These are phyloP conservation scores for Marasmius sp. DNA, from an alignment of 1,284 basidiomycete species.

Conservation along the genomic window DNA sequence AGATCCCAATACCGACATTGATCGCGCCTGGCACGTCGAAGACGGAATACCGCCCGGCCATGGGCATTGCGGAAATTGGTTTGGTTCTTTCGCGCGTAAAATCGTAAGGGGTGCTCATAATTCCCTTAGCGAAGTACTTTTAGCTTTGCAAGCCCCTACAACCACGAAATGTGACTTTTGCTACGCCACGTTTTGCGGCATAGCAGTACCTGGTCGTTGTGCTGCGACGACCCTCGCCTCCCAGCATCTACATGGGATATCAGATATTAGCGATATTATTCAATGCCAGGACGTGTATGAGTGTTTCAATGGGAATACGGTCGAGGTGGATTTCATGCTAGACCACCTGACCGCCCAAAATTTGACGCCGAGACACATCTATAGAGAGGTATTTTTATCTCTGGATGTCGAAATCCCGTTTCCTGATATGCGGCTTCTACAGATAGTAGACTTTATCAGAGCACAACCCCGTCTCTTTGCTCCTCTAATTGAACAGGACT, in stretches of 20 bases:
- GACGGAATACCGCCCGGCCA: constrained; percentile 75
- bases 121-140: constrained; percentile 59
- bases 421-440: not conserved
- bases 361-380: constrained; percentile 66
- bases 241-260: constrained; percentile 70
- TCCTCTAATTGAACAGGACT: constrained; percentile 62
- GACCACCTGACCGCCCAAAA: constrained; percentile 66
- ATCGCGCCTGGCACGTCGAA: constrained; percentile 70
- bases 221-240: constrained; percentile 50
- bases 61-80: constrained; percentile 76
- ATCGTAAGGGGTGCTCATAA: constrained; percentile 5
- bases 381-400: constrained; percentile 51
- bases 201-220: constrained; percentile 69
- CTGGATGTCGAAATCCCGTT: not conserved
- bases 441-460: constrained; percentile 65
- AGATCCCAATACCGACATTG: constrained; percentile 63
- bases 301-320: constrained; percentile 68
- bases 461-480: constrained; percentile 61
- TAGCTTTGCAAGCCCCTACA: constrained; percentile 65
- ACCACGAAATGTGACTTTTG: constrained; percentile 81
- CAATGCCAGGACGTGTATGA: constrained; percentile 74
- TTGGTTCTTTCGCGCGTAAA: constrained; percentile 16
- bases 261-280: constrained; percentile 67
- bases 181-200: constrained; percentile 74
- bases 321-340: constrained; percentile 78